These are phyloP conservation scores for Phialophora chinensis DNA, from an alignment of 2,329 filamentous ascomycete species.

Conservation along the genomic window DNA sequence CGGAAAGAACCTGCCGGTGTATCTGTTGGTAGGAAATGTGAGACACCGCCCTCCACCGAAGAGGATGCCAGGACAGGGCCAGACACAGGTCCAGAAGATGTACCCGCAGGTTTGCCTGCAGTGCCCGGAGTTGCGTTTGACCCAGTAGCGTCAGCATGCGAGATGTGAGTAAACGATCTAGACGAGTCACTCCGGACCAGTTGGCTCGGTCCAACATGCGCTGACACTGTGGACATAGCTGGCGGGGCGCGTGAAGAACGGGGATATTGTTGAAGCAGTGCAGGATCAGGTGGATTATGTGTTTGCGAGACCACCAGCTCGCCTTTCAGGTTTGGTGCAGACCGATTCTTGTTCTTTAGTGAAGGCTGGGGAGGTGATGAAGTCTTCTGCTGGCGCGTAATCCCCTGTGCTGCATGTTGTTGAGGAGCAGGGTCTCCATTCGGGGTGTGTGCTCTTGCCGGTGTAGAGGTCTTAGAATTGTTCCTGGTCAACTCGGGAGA, in stretches of 20 bases:
- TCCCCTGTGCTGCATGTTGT: slow-evolving; percentile 15
- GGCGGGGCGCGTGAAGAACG: slow-evolving; percentile 53
- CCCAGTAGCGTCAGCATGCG: slow-evolving; percentile 46
- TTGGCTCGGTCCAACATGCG: slow-evolving; percentile 48
- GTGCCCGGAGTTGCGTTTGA: slow-evolving; percentile 42
- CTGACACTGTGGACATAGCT: slow-evolving; percentile 57
- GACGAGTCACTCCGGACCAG: slow-evolving; percentile 36
- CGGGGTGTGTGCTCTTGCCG: slow-evolving; percentile 32
- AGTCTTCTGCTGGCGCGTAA: slow-evolving; percentile 15
- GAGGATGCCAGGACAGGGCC: slow-evolving; percentile 48
- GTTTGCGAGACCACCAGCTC: slow-evolving; percentile 20
- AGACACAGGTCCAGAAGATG: slow-evolving; percentile 40
- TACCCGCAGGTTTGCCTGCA: slow-evolving; percentile 43
- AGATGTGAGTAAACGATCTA: slow-evolving; percentile 41
- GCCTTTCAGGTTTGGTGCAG: slow-evolving; percentile 35
- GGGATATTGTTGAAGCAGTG: slow-evolving; percentile 42
- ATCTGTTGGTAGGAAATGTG: slow-evolving; percentile 50
- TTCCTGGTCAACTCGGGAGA: slow-evolving; percentile 55
- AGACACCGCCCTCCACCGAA: slow-evolving; percentile 56
- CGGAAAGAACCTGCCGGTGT: slow-evolving; percentile 35
- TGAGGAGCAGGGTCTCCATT: slow-evolving; percentile 28
- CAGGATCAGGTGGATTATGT: slow-evolving; percentile 33
- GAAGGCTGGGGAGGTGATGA: slow-evolving; percentile 33
- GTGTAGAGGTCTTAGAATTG: slow-evolving; percentile 46
- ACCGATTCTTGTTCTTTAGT: slow-evolving; percentile 33